These are phyloP conservation scores for Peronospora belbahrii DNA, from an alignment of 352 stramenopile species.

Conservation along the genomic window DNA sequence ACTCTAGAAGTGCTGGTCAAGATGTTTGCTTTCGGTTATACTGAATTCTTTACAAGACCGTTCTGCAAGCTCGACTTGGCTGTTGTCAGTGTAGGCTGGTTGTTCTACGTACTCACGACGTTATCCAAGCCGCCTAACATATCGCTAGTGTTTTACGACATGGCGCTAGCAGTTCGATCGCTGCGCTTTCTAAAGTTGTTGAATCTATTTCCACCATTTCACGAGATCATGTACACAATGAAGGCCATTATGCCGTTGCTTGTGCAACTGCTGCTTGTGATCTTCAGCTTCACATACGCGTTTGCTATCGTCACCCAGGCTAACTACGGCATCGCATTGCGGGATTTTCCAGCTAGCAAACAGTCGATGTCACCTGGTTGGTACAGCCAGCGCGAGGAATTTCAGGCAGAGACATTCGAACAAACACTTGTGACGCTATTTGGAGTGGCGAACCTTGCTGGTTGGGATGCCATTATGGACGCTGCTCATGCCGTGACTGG, in stretches of 20 bases:
- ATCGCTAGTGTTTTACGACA: slow-evolving; percentile 71
- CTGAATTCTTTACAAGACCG: slow-evolving; percentile 66
- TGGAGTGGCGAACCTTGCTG: slow-evolving; percentile 60
- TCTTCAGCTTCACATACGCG: slow-evolving; percentile 79
- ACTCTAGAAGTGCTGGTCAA: slow-evolving; percentile 68
- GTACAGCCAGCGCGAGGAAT: slow-evolving; percentile 64
- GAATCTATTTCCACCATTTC: slow-evolving; percentile 79
- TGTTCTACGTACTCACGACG: slow-evolving; percentile 72
- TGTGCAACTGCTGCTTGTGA: slow-evolving; percentile 70
- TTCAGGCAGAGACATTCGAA: slow-evolving; percentile 74
- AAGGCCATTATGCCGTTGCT: slow-evolving; percentile 75
- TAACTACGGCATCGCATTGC: slow-evolving; percentile 60
- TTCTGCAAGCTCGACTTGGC: slow-evolving; percentile 75
- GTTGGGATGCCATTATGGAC: slow-evolving; percentile 79
- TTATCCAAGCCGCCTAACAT: slow-evolving; percentile 50
- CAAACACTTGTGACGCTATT: slow-evolving; percentile 74
- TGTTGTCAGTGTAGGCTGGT: slow-evolving; percentile 63
- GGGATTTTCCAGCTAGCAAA: slow-evolving; percentile 44
- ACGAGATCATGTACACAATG: slow-evolving; percentile 82
- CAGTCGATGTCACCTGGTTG: slow-evolving; percentile 44
- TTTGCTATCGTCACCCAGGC: slow-evolving; percentile 76
- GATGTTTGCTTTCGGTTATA: slow-evolving; percentile 71
- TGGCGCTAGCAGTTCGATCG: slow-evolving; percentile 63
- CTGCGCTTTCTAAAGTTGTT: slow-evolving; percentile 74
- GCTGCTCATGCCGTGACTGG: slow-evolving; percentile 58